Percentiles rank a stretch among this genome's conserved stretches.
phyloP scores from a whole-genome alignment of 2,329 filamentous ascomycete genomes.

The Colletotrichum musicola region DNA sequence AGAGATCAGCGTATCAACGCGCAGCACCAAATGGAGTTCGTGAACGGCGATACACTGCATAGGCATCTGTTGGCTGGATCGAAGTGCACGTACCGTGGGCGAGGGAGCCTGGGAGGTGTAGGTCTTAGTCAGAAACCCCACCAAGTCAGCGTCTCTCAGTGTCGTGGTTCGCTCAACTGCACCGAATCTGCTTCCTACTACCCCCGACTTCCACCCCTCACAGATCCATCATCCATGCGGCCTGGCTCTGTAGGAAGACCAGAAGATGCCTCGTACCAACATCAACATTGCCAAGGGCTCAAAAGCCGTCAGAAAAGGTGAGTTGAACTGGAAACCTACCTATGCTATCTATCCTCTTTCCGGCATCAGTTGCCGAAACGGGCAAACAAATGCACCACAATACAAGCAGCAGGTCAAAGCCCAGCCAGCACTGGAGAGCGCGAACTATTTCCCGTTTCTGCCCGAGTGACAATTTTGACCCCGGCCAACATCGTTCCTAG shows the following conservation, averaged over 20 bases:
- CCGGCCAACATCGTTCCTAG: conserved; percentile 29
- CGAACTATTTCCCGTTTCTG: conserved; percentile 11
- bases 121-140: conserved; percentile 16
- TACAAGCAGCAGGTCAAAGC: not conserved
- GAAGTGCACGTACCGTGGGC: too few species aligned
- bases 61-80: too few species aligned
- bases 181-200: not conserved
- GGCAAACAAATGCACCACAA: not conserved
- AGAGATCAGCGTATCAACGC: too few species aligned
- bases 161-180: not conserved
- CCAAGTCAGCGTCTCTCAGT: not conserved
- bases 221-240: not conserved
- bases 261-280: conserved; percentile 6
- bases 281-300: conserved; percentile 22
- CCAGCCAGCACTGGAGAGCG: not conserved
- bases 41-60: too few species aligned
- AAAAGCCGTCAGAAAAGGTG: conserved; percentile 31
- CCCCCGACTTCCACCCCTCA: not conserved
- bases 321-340: not conserved
- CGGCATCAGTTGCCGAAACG: not conserved
- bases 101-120: too few species aligned
- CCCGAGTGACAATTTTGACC: not conserved
- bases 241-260: not conserved
- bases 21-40: too few species aligned
- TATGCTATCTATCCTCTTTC: too few species aligned